Base-by-base conservation (phyloP, 2,329 filamentous ascomycete genomes). In the Clonostachys solani region DNA sequence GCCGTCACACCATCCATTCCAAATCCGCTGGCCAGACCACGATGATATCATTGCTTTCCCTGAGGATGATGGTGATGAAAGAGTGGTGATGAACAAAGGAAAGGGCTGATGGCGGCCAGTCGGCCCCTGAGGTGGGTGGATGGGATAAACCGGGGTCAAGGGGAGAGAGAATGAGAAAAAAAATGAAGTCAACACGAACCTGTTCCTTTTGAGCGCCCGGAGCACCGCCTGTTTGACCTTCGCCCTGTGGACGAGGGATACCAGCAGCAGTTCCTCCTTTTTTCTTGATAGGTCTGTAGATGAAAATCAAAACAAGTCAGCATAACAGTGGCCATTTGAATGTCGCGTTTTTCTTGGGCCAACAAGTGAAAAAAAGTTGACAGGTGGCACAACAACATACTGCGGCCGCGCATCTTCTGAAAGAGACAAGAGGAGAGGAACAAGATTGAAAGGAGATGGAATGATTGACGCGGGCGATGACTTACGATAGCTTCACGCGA, bases 401-500 rank as follows among this genome's bases (percentile, higher is more conserved):
- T 29, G 23, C 23, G 9, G 23, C 23, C 23, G 9, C 23, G 23
- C 23, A 47, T 34, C 40, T 18, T 40, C 12, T 44, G 7, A 29
- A 29, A 29, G 23, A 29, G 8, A 4, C 23, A 44, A 46, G 16
- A 18, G 19, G 35, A 29, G 6, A 18, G 19, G 35, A 34, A 33
- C 18, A 19, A 41, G 35, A 43, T 34, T 40, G 29, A 40, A 44
- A 47, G 44, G 34, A 40, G 23, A 38, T n/a, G 36, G 43, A 47
- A 48, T 16, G 40, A 48, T 50, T 48, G 49, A 48, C 50, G 17
- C n/a, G 42, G 36, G 15, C 36, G 48, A 38, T 46, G 50, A 83
- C 82, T 78, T 71, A 85, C 84, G 84, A 87, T 64, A 76, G 79
- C 68, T 87, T 87, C 60, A 86, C 76, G 54, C 84, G 81, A 50